phyloP scores from a whole-genome alignment of 2,329 filamentous ascomycete genomes.

The Aureobasidium mangrovei region DNA sequence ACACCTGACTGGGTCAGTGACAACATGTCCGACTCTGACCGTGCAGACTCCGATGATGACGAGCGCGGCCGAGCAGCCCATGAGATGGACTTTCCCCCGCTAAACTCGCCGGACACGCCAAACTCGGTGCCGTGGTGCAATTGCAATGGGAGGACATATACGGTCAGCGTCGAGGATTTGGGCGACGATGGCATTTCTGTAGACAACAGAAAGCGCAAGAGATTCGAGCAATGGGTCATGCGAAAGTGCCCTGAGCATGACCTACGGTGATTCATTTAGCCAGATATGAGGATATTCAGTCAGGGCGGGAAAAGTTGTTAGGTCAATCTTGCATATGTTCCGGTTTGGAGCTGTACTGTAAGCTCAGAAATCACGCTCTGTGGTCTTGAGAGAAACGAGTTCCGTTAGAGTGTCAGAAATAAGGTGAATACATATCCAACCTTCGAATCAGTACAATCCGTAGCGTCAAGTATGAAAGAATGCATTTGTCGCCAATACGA shows the following conservation, averaged over 20 bases:
- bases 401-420: no score
- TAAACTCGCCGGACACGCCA: conserved; percentile 37
- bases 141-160: conserved; percentile 31
- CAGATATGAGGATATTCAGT: no score
- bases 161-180: conserved; percentile 36
- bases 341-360: no score
- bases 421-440: no score
- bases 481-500: no score
- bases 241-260: conserved; percentile 19
- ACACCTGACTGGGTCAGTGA: conserved; percentile 16
- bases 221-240: conserved; percentile 49
- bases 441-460: no score
- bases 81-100: conserved; percentile 38
- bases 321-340: no score
- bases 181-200: conserved; percentile 42
- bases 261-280: not conserved
- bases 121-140: conserved; percentile 39
- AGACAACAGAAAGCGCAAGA: conserved; percentile 42
- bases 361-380: no score
- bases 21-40: conserved; percentile 12
- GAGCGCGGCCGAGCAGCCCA: conserved; percentile 32
- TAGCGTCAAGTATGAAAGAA: no score
- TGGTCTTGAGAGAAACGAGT: no score
- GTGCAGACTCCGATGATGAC: conserved; percentile 27
- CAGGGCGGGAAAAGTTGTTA: no score